Conservation (phyloP, 176 grass and related monocot genomes). For the Aegilops tauschii region DNA sequence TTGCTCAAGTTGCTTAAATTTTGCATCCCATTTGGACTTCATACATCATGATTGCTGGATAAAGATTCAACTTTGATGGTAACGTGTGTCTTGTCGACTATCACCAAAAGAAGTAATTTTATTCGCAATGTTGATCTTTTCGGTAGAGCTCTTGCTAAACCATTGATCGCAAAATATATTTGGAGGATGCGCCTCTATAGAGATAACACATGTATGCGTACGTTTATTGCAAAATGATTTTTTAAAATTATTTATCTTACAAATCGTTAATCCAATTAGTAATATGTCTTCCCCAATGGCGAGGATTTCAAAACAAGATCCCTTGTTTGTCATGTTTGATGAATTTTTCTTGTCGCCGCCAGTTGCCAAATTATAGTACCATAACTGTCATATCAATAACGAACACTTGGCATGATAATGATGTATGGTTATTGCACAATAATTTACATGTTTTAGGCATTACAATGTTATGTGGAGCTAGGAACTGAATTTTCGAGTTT, state of each 20-base stretch:
- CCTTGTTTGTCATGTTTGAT: not conserved
- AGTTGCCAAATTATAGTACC: too few relatives aligned
- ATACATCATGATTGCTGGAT: constrained; percentile 11
- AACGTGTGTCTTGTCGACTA: not conserved
- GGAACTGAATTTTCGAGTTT: not conserved
- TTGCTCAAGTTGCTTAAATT: constrained; percentile 16
- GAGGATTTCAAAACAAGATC: not conserved
- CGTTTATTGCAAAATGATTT: not conserved
- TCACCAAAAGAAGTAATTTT: not conserved
- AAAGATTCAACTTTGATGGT: not conserved
- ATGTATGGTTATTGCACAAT: too few relatives aligned
- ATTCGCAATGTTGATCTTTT: not conserved
- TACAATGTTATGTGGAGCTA: not conserved
- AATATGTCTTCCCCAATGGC: not conserved
- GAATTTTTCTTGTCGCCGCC: not conserved
- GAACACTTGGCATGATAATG: too few relatives aligned
- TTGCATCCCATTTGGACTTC: not conserved
- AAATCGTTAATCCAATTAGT: too few relatives aligned
- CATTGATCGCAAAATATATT: not conserved
- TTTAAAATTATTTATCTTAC: too few relatives aligned
- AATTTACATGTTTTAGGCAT: not conserved
- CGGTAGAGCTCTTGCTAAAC: not conserved
- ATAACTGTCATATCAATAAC: too few relatives aligned
- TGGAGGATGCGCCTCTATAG: not conserved
- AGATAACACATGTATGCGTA: not conserved